Evolutionary conservation across 2,329 filamentous ascomycete species (phyloP), one percentile per base, ranked within the genome.

Genomic region (Aureobasidium sp.): DNA sequence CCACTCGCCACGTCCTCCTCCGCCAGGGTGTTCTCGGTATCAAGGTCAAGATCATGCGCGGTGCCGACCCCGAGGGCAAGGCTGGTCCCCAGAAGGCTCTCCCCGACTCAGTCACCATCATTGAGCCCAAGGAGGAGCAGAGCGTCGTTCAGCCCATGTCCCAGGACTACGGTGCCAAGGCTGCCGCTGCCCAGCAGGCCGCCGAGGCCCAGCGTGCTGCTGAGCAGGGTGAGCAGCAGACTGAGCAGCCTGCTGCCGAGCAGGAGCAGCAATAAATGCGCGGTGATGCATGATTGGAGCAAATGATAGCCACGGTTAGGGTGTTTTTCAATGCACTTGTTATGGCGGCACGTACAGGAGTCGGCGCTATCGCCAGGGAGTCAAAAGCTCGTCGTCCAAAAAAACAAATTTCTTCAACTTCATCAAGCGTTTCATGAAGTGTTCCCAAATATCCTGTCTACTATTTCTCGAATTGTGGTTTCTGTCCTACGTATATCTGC

Each of bases 21-120:
- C 90, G 95, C 83, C 94, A 99, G 86, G 94, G 94, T 90, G 94
- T 99, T 70, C 85, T 99, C 70, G 94, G 94, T 84, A 99, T 99
- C 85, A 99, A 99, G 88, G 94, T 99, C 82, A 99, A 99, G 92
- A 99, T 99, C 84, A 99, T 99, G 94, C 92, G 95, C 79, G 94
- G 94, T 78, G 94, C 91, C 73, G 94, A 99, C 84, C 94, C 94
- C 79, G 91, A 97, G 83, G 94, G 94, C 87, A 99, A 99, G 88
- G 87, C 91, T 75, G 91, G 94, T 72, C 92, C 93, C 74, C 90
- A 92, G 82, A 97, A 97, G 87, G 87, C 91, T 71, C 90, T 99
- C 69, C 94, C 94, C 72, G 94, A 99, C 80, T 91, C 91, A 78
- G 94, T 99, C 80, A 97, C 93, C 79, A 94, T 99, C 82, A 96